Conservation (phyloP, 495 filamentous ascomycete species). For the Aspergillus bertholletiae region DNA sequence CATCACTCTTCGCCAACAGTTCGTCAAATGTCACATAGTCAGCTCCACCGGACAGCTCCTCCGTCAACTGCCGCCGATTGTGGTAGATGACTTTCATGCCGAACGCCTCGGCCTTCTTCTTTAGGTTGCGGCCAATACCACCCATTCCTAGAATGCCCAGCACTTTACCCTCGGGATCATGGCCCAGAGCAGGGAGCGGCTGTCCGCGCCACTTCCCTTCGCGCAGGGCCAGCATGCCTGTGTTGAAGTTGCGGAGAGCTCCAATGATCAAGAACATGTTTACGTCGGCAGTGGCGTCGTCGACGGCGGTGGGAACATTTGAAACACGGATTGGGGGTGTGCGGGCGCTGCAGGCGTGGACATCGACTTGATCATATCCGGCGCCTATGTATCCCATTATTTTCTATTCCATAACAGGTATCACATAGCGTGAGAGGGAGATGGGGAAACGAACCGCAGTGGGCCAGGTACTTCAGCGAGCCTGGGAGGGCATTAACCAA, state of each 20-base stretch:
- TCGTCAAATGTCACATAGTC: constrained; percentile 68
- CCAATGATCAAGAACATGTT: constrained; percentile 76
- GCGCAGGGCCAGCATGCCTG: constrained; percentile 58
- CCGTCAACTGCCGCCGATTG: constrained; percentile 53
- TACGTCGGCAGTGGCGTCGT: constrained; percentile 77
- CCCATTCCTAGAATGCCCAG: constrained; percentile 84
- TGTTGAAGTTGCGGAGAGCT: constrained; percentile 68
- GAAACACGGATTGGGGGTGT: constrained; percentile 60
- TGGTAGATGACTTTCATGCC: constrained; percentile 69
- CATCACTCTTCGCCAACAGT: constrained; percentile 62
- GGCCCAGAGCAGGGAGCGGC: constrained; percentile 46
- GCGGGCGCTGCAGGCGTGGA: constrained; percentile 63
- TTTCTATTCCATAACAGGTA: neutral
- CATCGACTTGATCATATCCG: constrained; percentile 78
- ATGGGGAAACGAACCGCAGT: constrained; percentile 43
- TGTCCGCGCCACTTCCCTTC: constrained; percentile 55
- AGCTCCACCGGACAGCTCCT: constrained; percentile 56
- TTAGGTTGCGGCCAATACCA: constrained; percentile 68
- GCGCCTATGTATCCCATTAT: constrained; percentile 53
- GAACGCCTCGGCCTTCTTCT: constrained; percentile 55
- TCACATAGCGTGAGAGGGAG: neutral
- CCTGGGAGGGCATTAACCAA: constrained; percentile 57
- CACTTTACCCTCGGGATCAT: constrained; percentile 62
- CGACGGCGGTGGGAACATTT: constrained; percentile 76
- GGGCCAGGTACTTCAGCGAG: constrained; percentile 50